Conservation (phyloP, 306 rosid species). For the Benincasa hispida region DNA sequence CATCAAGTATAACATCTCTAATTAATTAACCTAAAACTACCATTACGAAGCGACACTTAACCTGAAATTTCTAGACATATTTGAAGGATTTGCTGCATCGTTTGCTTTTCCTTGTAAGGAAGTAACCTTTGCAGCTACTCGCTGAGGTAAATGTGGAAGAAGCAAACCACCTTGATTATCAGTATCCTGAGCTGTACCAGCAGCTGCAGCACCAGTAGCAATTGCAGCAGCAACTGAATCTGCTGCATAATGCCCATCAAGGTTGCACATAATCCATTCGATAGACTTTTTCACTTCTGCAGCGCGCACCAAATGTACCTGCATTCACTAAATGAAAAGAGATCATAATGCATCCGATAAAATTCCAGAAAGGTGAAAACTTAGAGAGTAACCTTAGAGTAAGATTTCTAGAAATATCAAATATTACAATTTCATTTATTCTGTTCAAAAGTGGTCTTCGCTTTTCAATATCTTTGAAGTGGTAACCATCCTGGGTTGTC, state of each 20-base stretch:
- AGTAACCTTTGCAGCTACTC: conserved; percentile 33
- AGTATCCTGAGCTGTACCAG: conserved; percentile 54
- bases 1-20: neutral
- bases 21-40: neutral
- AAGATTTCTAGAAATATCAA: neutral
- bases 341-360: neutral
- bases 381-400: neutral
- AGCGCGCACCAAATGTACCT: conserved; percentile 97
- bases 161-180: conserved; percentile 32
- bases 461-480: too few relatives aligned
- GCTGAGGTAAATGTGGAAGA: conserved; percentile 40
- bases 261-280: conserved; percentile 90
- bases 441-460: neutral
- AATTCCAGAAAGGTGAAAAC: neutral
- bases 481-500: too few relatives aligned
- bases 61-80: conserved; percentile 89
- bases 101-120: conserved; percentile 50
- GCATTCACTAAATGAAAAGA: conserved; percentile 77
- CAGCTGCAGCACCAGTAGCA: conserved; percentile 71
- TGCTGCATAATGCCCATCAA: conserved; percentile 91
- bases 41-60: conserved; percentile 21
- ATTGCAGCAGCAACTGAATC: conserved; percentile 90
- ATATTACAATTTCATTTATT: neutral
- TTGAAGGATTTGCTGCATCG: conserved; percentile 67
- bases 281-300: conserved; percentile 93